Percentiles rank a stretch among this genome's conserved stretches.
Evolutionary conservation across 352 stramenopile species (phyloP).

Genomic region (Phytophthora tubulina): DNA sequence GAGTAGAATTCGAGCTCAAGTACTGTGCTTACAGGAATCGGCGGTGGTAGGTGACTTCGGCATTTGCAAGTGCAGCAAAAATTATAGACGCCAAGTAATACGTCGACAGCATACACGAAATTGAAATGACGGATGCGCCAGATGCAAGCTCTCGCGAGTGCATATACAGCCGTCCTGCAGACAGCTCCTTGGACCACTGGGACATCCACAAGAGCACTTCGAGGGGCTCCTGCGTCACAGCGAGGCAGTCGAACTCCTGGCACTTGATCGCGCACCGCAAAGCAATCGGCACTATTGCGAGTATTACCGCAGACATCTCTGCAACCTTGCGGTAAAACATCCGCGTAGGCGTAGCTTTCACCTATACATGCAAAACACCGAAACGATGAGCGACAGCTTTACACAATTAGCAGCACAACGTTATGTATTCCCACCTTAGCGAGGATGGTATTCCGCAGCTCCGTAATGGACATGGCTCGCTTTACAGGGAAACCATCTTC

Average conservation of each 20-base stretch:
- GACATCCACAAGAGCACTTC: conserved; percentile 51
- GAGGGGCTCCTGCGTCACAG: conserved; percentile 58
- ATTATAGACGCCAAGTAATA: conserved; percentile 81
- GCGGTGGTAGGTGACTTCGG: conserved; percentile 88
- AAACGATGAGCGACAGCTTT: not conserved
- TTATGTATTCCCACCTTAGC: conserved; percentile 56
- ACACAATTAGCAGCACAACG: not conserved
- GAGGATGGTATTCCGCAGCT: conserved; percentile 84
- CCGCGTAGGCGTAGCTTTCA: conserved; percentile 77
- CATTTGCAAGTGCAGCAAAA: conserved; percentile 81
- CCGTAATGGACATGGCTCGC: conserved; percentile 82
- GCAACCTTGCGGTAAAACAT: conserved; percentile 81
- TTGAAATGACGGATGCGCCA: conserved; percentile 57
- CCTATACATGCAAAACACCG: conserved; percentile 33
- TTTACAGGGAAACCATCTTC: conserved; percentile 75
- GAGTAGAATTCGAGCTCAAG: not conserved
- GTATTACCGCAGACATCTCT: conserved; percentile 57
- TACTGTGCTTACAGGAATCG: conserved; percentile 68
- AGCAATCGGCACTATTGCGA: conserved; percentile 70
- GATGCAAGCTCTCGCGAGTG: conserved; percentile 39
- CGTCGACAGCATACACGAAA: conserved; percentile 80
- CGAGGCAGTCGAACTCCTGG: conserved; percentile 66
- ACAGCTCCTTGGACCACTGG: conserved; percentile 44
- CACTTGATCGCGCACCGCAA: conserved; percentile 67
- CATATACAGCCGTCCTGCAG: conserved; percentile 33